Evolutionary conservation across 257 asterid species (phyloP), one percentile per base, ranked within the genome.

Genomic region (Solanum arcanum): DNA sequence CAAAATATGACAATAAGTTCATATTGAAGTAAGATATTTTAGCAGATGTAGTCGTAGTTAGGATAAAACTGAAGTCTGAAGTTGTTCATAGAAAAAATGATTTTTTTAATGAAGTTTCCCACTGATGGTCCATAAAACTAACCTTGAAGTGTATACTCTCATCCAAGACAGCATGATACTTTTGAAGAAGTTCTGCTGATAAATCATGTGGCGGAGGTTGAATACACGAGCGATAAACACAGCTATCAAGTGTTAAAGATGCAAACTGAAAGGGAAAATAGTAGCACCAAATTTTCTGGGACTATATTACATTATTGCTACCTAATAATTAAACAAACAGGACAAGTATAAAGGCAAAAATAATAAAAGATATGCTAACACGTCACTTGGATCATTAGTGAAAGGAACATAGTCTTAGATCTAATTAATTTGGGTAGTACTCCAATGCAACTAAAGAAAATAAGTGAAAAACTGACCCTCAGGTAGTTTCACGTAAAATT

Each of bases 201-300:
- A 39, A 72, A 82, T 87, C 78, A 87, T 52, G 21, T n/a, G 89
- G 89, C 7, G 89, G 86, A 84, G 44, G 83, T 82, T 27, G 70
- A 59, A 59, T 44, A 74, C 87, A 87, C 89, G 83, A 47, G 76
- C n/a, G 44, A 83, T 87, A 87, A 83, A 87, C 87, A 87, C 87
- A 87, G 84, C 89, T 87, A 83, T 56, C 44, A 44, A 62, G 29
- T 9, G 87, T 87, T 76, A 87, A 87, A 77, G 82, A 73, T 27
- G 68, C 70, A 70, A 82, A 87, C n/a, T 35, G 56, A 31, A 29
- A 29, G 31, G 41, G 80, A 64, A 84, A 9, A 31, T 16, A 66
- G 68, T 31, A 66, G 72, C 80, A 81, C 46, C 37, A 81, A 21
- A 49, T 33, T 68, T 69, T 41, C 59, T 64, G 60, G 64, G 62